phyloP scores from a whole-genome alignment of 169 alveolate genomes.

The Plasmodium chabaudi region DNA sequence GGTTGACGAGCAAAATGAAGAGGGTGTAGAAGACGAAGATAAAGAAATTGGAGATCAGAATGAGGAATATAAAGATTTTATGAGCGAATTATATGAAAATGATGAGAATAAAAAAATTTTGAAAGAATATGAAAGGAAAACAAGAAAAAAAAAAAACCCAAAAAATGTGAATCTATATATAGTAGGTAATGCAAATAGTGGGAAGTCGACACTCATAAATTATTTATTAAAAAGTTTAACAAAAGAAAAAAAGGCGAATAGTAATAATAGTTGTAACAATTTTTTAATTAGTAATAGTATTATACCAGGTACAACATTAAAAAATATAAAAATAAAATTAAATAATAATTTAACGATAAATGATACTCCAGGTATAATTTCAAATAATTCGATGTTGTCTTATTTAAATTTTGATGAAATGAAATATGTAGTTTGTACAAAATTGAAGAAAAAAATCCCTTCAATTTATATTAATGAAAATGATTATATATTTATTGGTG shows the following conservation, averaged over 20 bases:
- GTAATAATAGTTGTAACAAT: too few species aligned
- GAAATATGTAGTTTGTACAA: slow-evolving; percentile 74
- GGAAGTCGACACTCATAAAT: slow-evolving; percentile 50
- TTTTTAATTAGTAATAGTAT: slow-evolving; percentile 78
- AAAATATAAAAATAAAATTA: slow-evolving; percentile 78
- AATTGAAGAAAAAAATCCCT: slow-evolving; percentile 55
- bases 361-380: slow-evolving; percentile 87
- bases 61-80: neutral
- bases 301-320: slow-evolving; percentile 85
- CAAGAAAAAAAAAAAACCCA: neutral
- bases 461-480: slow-evolving; percentile 64
- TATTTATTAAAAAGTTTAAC: slow-evolving; percentile 33
- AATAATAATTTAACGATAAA: slow-evolving; percentile 78
- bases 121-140: neutral
- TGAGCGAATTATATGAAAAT: neutral
- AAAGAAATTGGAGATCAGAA: neutral
- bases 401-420: slow-evolving; percentile 77
- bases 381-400: slow-evolving; percentile 79
- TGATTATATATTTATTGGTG: slow-evolving; percentile 74
- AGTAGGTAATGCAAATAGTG: slow-evolving; percentile 75
- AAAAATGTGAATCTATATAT: slow-evolving; percentile 51
- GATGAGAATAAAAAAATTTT: neutral
- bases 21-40: neutral
- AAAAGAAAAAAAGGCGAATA: slow-evolving; percentile 5
- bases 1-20: neutral